phyloP scores from a whole-genome alignment of 2,329 filamentous ascomycete genomes.

The Aspergillus niger region DNA sequence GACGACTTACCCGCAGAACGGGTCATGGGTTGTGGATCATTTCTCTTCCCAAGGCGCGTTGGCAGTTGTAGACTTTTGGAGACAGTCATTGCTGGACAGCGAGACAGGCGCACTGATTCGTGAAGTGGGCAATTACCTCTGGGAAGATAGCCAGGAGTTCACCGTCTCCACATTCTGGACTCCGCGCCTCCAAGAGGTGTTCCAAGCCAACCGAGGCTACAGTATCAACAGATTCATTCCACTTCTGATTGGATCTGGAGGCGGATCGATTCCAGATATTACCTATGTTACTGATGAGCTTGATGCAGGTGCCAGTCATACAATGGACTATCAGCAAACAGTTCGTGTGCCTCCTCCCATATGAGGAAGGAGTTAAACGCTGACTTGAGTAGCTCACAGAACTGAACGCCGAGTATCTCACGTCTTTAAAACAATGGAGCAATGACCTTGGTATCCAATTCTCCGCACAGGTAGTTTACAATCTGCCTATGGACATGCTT shows the following conservation, averaged over 20 bases:
- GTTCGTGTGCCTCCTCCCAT: not conserved
- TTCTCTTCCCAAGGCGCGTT: slow-evolving; percentile 2
- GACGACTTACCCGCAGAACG: not conserved
- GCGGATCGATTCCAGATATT: slow-evolving; percentile 19
- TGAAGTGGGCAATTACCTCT: slow-evolving; percentile 12
- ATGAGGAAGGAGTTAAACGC: too few relatives aligned
- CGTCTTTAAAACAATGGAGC: slow-evolving; percentile 34
- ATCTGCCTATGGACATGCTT: slow-evolving; percentile 48
- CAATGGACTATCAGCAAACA: slow-evolving; percentile 24
- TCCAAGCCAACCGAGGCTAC: slow-evolving; percentile 39
- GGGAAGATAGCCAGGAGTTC: slow-evolving; percentile 38
- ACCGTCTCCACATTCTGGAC: slow-evolving; percentile 42
- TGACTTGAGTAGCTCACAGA: not conserved
- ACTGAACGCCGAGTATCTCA: slow-evolving; percentile 30
- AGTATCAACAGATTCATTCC: slow-evolving; percentile 36
- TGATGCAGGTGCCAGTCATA: slow-evolving; percentile 14
- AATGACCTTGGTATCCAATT: slow-evolving; percentile 37
- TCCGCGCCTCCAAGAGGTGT: slow-evolving; percentile 29
- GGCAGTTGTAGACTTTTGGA: not conserved
- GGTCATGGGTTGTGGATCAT: slow-evolving; percentile 8
- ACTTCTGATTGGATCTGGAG: slow-evolving; percentile 29
- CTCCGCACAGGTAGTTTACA: slow-evolving; percentile 46
- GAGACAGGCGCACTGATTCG: not conserved
- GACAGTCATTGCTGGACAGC: not conserved
- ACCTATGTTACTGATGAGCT: not conserved